These are phyloP conservation scores for Leishmania gerbilli DNA, from an alignment of 208 protist species.

Conservation along the genomic window DNA sequence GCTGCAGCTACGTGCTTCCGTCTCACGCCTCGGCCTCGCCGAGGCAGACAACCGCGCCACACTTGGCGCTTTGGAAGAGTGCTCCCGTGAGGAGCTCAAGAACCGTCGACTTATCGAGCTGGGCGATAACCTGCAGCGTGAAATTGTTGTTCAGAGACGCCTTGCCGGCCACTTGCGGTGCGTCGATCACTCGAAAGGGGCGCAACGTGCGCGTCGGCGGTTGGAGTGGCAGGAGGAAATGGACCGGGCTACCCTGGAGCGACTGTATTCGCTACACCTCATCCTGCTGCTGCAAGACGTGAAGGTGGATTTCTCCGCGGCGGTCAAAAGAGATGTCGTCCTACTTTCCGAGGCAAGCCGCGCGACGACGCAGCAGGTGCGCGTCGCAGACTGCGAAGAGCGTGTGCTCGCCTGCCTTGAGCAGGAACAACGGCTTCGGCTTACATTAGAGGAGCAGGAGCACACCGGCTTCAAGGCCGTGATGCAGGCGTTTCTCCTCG, in stretches of 20 bases:
- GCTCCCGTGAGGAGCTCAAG: constrained; percentile 30
- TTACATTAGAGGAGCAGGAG: constrained; percentile 53
- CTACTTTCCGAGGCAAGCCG: constrained; percentile 10
- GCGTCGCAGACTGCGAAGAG: constrained; percentile 10
- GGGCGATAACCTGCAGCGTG: constrained; percentile 40
- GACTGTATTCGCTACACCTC: constrained; percentile 22
- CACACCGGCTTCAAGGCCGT: constrained; percentile 37
- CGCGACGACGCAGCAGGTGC: constrained; percentile 9
- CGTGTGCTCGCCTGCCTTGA: constrained; percentile 15
- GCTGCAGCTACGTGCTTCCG: background rate
- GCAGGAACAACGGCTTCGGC: constrained; percentile 48
- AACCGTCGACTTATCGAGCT: constrained; percentile 55
- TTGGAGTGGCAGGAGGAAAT: constrained; percentile 22
- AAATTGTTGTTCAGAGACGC: constrained; percentile 17
- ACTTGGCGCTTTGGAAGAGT: constrained; percentile 20
- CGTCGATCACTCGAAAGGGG: constrained; percentile 12
- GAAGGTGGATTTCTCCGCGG: constrained; percentile 12
- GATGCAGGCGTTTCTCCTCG: constrained; percentile 40
- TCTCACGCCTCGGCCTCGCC: background rate
- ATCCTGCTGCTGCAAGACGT: constrained; percentile 21
- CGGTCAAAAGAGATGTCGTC: constrained; percentile 31
- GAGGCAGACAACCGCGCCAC: constrained; percentile 15
- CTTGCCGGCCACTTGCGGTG: constrained; percentile 20
- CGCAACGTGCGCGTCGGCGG: constrained; percentile 10
- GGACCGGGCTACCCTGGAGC: constrained; percentile 15